A percentile compares a stretch with the other conserved stretches of the same genome.
Conservation (phyloP, 129 eudicot genomes). For the Tanacetum coccineum region DNA sequence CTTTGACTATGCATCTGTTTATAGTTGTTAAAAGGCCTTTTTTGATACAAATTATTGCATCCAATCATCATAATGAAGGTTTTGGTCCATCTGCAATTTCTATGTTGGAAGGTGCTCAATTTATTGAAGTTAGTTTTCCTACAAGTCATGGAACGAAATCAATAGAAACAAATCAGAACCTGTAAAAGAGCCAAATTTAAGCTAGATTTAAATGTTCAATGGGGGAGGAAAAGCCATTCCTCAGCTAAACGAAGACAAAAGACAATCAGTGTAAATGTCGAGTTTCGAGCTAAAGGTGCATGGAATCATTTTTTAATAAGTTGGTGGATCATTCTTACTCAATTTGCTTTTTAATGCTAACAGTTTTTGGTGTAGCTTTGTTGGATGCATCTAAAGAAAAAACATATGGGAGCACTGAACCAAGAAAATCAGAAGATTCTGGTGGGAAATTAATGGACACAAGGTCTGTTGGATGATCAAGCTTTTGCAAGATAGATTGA, state of each 20-base stretch:
- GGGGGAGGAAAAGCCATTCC: background rate
- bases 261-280: conserved; percentile 22
- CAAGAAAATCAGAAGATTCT: conserved; percentile 24
- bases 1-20: background rate
- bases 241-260: conserved; percentile 35
- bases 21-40: no score
- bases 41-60: background rate
- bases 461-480: conserved; percentile 50
- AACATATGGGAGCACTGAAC: conserved; percentile 12
- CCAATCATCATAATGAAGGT: background rate
- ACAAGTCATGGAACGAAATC: no score
- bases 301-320: background rate
- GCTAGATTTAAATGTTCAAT: conserved; percentile 22
- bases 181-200: background rate
- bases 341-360: background rate
- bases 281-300: conserved; percentile 36
- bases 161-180: no score
- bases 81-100: no score
- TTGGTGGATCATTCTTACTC: background rate
- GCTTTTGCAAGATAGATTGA: conserved; percentile 61
- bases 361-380: conserved; percentile 29
- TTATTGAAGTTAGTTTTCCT: no score
- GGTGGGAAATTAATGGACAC: conserved; percentile 24
- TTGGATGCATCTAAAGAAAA: conserved; percentile 31
- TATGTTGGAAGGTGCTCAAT: no score